Evolutionary conservation across 768 basidiomycete genomes (phyloP), one percentile per base, ranked within the genome.

Genomic region (Roridomyces roridus): DNA sequence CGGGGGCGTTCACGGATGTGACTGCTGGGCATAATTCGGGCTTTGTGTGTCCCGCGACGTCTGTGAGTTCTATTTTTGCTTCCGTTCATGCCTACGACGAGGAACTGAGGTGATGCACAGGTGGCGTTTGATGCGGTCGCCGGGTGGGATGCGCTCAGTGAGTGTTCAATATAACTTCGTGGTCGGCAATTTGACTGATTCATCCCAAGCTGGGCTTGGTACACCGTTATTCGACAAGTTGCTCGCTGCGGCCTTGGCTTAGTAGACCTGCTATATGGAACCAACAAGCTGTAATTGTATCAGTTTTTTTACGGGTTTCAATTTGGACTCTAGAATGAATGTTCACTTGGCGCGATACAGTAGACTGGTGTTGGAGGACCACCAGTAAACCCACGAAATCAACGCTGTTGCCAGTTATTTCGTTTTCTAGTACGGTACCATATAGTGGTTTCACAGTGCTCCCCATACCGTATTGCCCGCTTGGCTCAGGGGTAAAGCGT

Each of bases 11-110:
- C 7, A 34, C 31, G 7, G 31, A 34, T 34, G 31, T 51, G 15
- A 51, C 49, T 31, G 34, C 18, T 15, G 49, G 49, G 20, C 49
- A 51, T 21, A 51, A 51, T 20, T 51, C 49, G 6, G 39, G 49
- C 3, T 51, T 42, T 17, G 49, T 51, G 8, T 51, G 49, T 9
- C 49, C 49, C 6, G 39, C 49, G 20, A 29, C 49, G 12, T 51
- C 49, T 8, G 49, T 51, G 26, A 51, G 49, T 17, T 6, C 9
- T 5, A 15, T 41, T 6, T n/a, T n/a, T 28, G 0, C 6, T 28
- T n/a, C n/a, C n/a, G n/a, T n/a, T n/a, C n/a, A n/a, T n/a, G n/a
- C n/a, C n/a, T n/a, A n/a, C 8, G 11, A 26, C 26, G 17, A 9
- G 15, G 4, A 10, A 24, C 21, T 50, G 26, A 40, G n/a, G 0